phyloP scores from a whole-genome alignment of 2,329 filamentous ascomycete genomes.

The Alternaria longipes region DNA sequence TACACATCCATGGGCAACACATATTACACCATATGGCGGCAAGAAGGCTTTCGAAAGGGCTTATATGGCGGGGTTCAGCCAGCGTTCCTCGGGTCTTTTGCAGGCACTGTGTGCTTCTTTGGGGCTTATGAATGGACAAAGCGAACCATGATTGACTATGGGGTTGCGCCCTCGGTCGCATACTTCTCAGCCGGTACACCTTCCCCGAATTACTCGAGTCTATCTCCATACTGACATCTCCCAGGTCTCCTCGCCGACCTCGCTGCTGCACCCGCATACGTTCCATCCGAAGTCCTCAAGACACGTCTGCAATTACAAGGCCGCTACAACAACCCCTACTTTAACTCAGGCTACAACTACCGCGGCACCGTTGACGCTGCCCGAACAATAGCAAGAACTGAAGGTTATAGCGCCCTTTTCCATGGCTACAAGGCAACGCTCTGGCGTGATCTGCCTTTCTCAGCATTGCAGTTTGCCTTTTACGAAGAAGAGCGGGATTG shows the following conservation, averaged over 20 bases:
- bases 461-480: conserved; percentile 95
- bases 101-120: conserved; percentile 94
- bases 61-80: conserved; percentile 94
- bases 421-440: conserved; percentile 97
- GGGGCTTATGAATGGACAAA: conserved; percentile 97
- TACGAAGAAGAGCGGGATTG: conserved; percentile 92
- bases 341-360: conserved; percentile 96
- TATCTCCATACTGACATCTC: background rate
- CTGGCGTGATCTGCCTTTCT: conserved; percentile 93
- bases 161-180: conserved; percentile 81
- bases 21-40: conserved; percentile 90
- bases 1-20: conserved; percentile 91
- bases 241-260: conserved; percentile 91
- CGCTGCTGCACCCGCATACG: conserved; percentile 90
- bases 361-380: conserved; percentile 83
- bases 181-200: conserved; percentile 82
- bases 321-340: conserved; percentile 92
- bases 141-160: conserved; percentile 82
- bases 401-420: conserved; percentile 87
- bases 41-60: conserved; percentile 86
- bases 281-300: conserved; percentile 96
- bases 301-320: conserved; percentile 96
- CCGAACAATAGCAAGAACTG: conserved; percentile 81
- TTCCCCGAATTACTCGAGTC: background rate
- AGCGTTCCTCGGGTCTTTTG: conserved; percentile 89